A percentile compares a stretch with the other conserved stretches of the same genome.
These are phyloP conservation scores for Tolypocladium tundrense DNA, from an alignment of 2,329 filamentous ascomycete genomes.

Conservation along the genomic window DNA sequence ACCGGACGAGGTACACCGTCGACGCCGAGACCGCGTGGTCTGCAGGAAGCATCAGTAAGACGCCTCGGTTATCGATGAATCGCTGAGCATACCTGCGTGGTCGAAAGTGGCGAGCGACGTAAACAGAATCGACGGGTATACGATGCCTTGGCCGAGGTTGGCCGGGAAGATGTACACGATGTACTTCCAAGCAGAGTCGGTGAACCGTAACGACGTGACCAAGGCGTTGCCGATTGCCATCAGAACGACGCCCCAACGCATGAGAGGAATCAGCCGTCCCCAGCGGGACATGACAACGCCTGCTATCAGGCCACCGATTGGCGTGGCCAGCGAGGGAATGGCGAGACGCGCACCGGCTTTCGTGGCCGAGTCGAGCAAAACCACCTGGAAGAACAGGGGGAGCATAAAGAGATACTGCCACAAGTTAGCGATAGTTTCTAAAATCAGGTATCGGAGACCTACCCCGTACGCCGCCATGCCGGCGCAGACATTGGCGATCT, in stretches of 20 bases:
- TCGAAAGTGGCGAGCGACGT: conserved; percentile 53
- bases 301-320: conserved; percentile 43
- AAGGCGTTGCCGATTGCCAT: conserved; percentile 45
- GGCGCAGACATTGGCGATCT: conserved; percentile 48
- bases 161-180: conserved; percentile 46
- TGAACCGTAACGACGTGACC: conserved; percentile 36
- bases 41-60: not conserved
- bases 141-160: conserved; percentile 49
- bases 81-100: conserved; percentile 34
- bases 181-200: conserved; percentile 44
- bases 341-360: conserved; percentile 54
- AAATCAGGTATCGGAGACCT: conserved; percentile 15
- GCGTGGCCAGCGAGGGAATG: conserved; percentile 50
- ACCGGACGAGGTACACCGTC: conserved; percentile 53
- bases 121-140: conserved; percentile 49
- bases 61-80: no score
- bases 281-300: conserved; percentile 50
- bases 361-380: conserved; percentile 53
- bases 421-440: conserved; percentile 5
- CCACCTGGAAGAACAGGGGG: conserved; percentile 60
- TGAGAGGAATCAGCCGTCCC: conserved; percentile 38
- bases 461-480: conserved; percentile 54
- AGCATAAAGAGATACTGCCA: conserved; percentile 54
- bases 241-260: conserved; percentile 38
- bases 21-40: conserved; percentile 54